phyloP scores from a whole-genome alignment of 164 flowering plant species.

The Annona cherimola region DNA sequence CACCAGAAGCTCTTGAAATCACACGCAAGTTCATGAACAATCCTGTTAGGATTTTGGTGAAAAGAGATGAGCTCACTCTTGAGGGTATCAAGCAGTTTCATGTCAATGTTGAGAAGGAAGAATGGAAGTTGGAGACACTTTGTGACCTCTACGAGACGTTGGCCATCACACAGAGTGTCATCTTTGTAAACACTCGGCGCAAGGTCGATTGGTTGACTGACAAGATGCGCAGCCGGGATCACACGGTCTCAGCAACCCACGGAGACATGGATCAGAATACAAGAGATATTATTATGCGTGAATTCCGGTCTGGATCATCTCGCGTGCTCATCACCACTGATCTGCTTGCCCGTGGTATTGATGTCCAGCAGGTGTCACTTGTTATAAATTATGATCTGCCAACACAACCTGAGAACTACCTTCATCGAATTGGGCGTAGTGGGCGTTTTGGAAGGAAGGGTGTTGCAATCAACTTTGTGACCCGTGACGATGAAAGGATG shows the following conservation, averaged over 20 bases:
- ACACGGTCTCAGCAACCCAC: constrained; percentile 85
- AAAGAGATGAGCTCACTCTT: constrained; percentile 82
- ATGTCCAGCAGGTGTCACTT: constrained; percentile 86
- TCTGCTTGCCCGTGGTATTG: constrained; percentile 84
- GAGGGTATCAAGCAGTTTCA: constrained; percentile 86
- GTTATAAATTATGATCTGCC: constrained; percentile 82
- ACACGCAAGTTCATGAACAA: constrained; percentile 86
- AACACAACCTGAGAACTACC: constrained; percentile 84
- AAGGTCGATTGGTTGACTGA: constrained; percentile 95
- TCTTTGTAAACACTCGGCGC: constrained; percentile 78
- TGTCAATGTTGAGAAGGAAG: constrained; percentile 76
- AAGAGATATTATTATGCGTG: constrained; percentile 81
- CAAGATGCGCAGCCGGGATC: constrained; percentile 83
- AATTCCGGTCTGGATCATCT: constrained; percentile 81
- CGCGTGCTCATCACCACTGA: constrained; percentile 88
- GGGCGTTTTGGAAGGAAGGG: constrained; percentile 86
- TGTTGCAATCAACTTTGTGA: constrained; percentile 80
- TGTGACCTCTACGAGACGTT: constrained; percentile 81
- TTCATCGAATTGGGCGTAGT: constrained; percentile 85
- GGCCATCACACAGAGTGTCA: constrained; percentile 87
- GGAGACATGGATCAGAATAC: constrained; percentile 94
- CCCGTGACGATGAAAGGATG: constrained; percentile 73
- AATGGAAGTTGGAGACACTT: constrained; percentile 76
- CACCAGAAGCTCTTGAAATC: constrained; percentile 82
- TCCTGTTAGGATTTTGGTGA: constrained; percentile 65